Evolutionary conservation across 2,329 filamentous ascomycete species (phyloP).

Genomic region (Cordyceps sp.): DNA sequence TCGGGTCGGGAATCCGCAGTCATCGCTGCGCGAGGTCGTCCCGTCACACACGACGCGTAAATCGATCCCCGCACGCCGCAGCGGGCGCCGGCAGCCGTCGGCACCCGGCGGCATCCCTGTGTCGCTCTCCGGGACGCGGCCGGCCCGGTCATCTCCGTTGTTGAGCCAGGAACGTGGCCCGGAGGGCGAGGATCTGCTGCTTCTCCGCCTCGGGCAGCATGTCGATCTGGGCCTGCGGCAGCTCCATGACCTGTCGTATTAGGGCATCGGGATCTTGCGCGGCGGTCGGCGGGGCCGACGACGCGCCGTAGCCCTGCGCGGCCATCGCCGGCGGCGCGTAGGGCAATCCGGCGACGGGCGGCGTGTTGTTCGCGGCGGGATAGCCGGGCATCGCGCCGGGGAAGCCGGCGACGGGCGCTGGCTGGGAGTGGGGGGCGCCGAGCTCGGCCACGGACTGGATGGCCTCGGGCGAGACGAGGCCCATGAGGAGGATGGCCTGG

Average conservation of each 20-base stretch:
- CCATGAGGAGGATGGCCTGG: conserved; percentile 83
- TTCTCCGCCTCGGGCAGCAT: conserved; percentile 59
- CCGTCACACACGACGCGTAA: no score
- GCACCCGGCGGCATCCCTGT: no score
- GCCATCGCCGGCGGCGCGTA: conserved; percentile 25
- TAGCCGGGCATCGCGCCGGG: conserved; percentile 18
- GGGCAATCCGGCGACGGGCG: conserved; percentile 25
- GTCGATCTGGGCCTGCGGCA: conserved; percentile 69
- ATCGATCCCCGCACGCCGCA: no score
- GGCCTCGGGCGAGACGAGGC: conserved; percentile 72
- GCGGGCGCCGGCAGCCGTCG: no score
- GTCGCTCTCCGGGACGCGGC: no score
- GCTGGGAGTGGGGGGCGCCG: conserved; percentile 21
- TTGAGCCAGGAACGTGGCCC: conserved; percentile 41
- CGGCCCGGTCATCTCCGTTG: conserved; percentile 17
- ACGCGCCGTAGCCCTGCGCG: conserved; percentile 18
- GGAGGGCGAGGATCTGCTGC: conserved; percentile 62
- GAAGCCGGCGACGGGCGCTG: conserved; percentile 13
- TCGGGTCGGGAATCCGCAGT: no score
- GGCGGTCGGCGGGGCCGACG: conserved; percentile 14
- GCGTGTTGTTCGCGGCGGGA: conserved; percentile 26
- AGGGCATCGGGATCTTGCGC: conserved; percentile 50
- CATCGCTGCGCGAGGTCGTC: no score
- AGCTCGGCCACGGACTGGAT: conserved; percentile 67
- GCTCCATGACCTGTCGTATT: conserved; percentile 64